These are phyloP conservation scores for Lanzia echinophila DNA, from an alignment of 2,329 filamentous ascomycete species.

Conservation along the genomic window DNA sequence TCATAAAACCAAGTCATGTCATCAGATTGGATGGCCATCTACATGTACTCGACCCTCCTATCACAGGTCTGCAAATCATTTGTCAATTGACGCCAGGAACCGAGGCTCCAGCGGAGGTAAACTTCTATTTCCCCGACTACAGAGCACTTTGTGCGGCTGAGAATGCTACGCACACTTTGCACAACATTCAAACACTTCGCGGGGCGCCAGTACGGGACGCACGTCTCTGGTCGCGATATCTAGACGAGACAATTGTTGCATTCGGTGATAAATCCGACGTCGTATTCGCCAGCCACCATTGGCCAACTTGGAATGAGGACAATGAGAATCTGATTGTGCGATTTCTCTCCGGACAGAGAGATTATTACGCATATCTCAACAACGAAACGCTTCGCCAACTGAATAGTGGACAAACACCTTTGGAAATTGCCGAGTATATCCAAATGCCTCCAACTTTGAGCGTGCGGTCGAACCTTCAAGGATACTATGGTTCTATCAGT, in stretches of 20 bases:
- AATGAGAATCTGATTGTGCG: not conserved
- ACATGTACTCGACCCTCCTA: slow-evolving; percentile 15
- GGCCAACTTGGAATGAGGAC: slow-evolving; percentile 34
- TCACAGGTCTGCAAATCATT: slow-evolving; percentile 33
- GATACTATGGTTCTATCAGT: slow-evolving; percentile 34
- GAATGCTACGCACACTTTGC: slow-evolving; percentile 34
- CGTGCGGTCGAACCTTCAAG: slow-evolving; percentile 29
- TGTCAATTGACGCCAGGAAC: slow-evolving; percentile 38
- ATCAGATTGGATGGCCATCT: slow-evolving; percentile 32
- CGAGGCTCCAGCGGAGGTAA: slow-evolving; percentile 38
- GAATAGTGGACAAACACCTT: slow-evolving; percentile 33
- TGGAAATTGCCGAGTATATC: slow-evolving; percentile 36
- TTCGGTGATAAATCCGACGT: slow-evolving; percentile 31
- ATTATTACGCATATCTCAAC: slow-evolving; percentile 36
- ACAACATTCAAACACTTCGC: slow-evolving; percentile 38
- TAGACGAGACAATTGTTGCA: slow-evolving; percentile 34
- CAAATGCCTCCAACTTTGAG: slow-evolving; percentile 30
- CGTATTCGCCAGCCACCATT: slow-evolving; percentile 35
- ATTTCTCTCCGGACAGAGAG: slow-evolving; percentile 33
- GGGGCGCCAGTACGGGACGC: slow-evolving; percentile 38
- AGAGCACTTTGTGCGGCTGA: slow-evolving; percentile 35
- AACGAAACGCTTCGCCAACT: slow-evolving; percentile 36
- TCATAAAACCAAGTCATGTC: slow-evolving; percentile 32
- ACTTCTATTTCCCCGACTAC: slow-evolving; percentile 35
- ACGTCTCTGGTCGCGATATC: slow-evolving; percentile 34